These are phyloP conservation scores for Erodium maritimum DNA, from an alignment of 345 rosid genomes.

Conservation along the genomic window DNA sequence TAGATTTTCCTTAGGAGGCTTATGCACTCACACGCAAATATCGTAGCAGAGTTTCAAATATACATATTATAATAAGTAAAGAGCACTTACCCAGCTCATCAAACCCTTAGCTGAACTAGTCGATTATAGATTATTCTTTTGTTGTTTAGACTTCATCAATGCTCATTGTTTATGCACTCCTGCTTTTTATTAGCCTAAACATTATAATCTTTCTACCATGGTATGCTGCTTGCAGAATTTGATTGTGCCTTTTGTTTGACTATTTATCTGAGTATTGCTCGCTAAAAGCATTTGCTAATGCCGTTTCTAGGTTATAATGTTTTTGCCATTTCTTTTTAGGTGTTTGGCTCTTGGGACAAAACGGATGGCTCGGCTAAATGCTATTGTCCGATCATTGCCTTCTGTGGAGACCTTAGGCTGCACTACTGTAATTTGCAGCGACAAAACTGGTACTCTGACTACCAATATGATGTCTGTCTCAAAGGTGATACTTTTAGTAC, in stretches of 20 bases:
- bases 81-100: neutral
- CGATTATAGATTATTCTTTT: neutral
- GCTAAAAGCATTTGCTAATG: neutral
- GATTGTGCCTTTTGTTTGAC: neutral
- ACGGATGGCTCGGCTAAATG: conserved; percentile 98
- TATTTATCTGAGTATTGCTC: neutral
- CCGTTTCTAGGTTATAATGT: neutral
- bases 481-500: conserved; percentile 42
- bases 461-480: conserved; percentile 99
- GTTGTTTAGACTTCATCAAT: neutral
- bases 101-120: neutral
- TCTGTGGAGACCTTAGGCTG: conserved; percentile 97
- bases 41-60: too few relatives aligned
- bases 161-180: too few relatives aligned
- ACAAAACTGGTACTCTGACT: conserved; percentile 96
- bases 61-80: too few relatives aligned
- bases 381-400: conserved; percentile 94
- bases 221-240: neutral
- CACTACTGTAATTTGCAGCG: conserved; percentile 97
- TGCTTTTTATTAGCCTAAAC: too few relatives aligned
- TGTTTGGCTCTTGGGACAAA: conserved; percentile 99
- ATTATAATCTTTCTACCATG: neutral
- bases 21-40: too few relatives aligned
- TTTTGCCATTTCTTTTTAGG: conserved; percentile 25
- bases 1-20: too few relatives aligned